A percentile compares a stretch with the other conserved stretches of the same genome.
Conservation (phyloP, 805 yeast species). For the Priceomyces melissophilus region DNA sequence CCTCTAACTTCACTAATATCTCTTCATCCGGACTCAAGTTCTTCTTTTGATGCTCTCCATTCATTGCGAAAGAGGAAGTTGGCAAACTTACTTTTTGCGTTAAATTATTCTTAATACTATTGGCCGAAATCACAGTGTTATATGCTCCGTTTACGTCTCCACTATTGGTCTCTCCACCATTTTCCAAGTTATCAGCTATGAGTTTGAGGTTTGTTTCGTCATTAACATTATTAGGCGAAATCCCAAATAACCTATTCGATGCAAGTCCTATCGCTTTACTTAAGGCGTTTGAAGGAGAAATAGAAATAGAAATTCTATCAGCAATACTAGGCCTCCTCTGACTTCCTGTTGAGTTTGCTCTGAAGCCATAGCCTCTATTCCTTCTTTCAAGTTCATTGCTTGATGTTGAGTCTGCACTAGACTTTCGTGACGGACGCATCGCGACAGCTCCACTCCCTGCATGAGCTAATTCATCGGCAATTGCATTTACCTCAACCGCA, state of each 20-base stretch:
- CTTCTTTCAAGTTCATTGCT: constrained; percentile 17
- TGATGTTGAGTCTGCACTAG: constrained; percentile 20
- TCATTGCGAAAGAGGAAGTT: constrained; percentile 16
- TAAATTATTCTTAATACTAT: constrained; percentile 33
- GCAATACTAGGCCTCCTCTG: constrained; percentile 60
- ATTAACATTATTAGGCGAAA: constrained; percentile 5
- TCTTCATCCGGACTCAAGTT: constrained; percentile 26
- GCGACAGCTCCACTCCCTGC: constrained; percentile 55
- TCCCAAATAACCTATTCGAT: constrained; percentile 79
- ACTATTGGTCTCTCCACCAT: not conserved
- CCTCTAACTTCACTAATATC: constrained; percentile 53
- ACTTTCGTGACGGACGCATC: constrained; percentile 30
- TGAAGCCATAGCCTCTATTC: constrained; percentile 34
- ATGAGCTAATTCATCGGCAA: constrained; percentile 86
- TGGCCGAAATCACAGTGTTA: constrained; percentile 19
- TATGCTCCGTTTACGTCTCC: not conserved
- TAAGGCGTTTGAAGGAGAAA: constrained; percentile 82
- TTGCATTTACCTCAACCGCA: constrained; percentile 90
- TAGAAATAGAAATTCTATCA: constrained; percentile 63
- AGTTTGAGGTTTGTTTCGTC: constrained; percentile 11
- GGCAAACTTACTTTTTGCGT: constrained; percentile 34
- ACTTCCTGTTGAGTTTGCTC: constrained; percentile 47
- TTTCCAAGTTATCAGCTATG: constrained; percentile 2
- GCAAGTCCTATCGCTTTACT: constrained; percentile 86
- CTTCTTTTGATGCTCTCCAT: constrained; percentile 10